A percentile compares a stretch with the other conserved stretches of the same genome.
Conservation (phyloP, 345 rosid species). For the Salix arbutifolia region DNA sequence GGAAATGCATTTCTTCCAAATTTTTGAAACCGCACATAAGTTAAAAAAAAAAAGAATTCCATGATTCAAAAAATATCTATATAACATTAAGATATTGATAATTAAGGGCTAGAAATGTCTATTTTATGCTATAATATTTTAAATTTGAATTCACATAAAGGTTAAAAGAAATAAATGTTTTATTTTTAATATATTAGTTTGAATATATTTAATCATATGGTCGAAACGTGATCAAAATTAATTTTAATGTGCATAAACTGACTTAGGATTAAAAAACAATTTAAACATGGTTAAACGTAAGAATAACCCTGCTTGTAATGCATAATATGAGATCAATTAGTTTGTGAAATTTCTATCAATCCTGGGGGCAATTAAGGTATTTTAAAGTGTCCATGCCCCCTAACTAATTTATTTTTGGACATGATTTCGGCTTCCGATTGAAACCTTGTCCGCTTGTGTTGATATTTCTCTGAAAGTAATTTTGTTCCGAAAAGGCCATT, state of each 20-base stretch:
- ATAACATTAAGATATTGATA: neutral
- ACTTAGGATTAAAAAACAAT: too few relatives aligned
- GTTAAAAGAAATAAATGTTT: too few relatives aligned
- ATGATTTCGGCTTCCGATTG: neutral
- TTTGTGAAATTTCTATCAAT: neutral
- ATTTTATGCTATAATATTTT: neutral
- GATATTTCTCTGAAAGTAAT: neutral
- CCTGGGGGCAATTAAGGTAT: neutral
- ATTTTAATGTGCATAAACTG: too few relatives aligned
- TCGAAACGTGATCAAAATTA: too few relatives aligned
- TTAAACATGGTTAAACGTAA: too few relatives aligned
- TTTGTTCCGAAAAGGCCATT: slow-evolving; percentile 11
- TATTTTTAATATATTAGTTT: neutral
- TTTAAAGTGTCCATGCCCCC: neutral
- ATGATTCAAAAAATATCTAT: neutral
- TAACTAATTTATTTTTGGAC: neutral
- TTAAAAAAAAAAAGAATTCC: too few relatives aligned
- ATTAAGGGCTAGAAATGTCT: neutral
- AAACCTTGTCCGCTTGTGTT: neutral
- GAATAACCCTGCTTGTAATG: too few relatives aligned
- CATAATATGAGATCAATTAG: too few relatives aligned
- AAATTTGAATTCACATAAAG: neutral
- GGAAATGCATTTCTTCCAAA: too few relatives aligned
- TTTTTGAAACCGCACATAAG: too few relatives aligned
- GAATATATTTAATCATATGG: neutral